Conservation (phyloP, 768 basidiomycete species). For the Calocybe gangraenosa region DNA sequence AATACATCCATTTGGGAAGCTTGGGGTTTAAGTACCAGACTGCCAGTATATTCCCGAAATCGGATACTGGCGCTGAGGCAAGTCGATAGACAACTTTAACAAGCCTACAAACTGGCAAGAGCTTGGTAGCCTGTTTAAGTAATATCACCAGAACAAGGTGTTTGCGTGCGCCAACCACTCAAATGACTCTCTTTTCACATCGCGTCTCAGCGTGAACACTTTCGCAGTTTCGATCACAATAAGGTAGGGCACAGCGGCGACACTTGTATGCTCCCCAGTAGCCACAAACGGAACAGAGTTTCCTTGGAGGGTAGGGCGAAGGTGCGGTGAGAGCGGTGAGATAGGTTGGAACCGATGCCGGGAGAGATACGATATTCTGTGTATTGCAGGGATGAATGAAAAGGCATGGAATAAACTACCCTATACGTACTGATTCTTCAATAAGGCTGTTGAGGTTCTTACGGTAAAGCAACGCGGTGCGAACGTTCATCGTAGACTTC, state of each 20-base stretch:
- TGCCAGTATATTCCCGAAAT: too few species aligned
- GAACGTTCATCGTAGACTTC: conserved; percentile 78
- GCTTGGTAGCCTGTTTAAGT: too few species aligned
- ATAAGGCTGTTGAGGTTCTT: conserved; percentile 72
- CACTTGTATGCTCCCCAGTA: conserved; percentile 82
- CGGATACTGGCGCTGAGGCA: too few species aligned
- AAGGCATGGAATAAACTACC: background rate
- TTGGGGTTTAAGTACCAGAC: too few species aligned
- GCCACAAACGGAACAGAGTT: conserved; percentile 83
- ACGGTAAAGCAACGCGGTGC: conserved; percentile 77
- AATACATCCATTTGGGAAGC: too few species aligned
- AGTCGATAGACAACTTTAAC: too few species aligned
- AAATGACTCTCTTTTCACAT: conserved; percentile 72
- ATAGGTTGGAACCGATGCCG: conserved; percentile 59
- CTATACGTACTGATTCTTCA: conserved; percentile 71
- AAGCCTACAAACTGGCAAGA: too few species aligned
- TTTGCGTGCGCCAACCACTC: conserved; percentile 4
- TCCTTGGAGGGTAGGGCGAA: conserved; percentile 59
- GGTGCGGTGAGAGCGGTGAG: conserved; percentile 62
- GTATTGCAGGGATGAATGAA: conserved; percentile 1
- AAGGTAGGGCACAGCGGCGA: conserved; percentile 70
- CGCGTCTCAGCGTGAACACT: conserved; percentile 74
- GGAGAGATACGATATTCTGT: conserved; percentile 57
- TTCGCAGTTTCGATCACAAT: conserved; percentile 72
- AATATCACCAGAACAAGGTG: too few species aligned